Evolutionary conservation across 2,329 filamentous ascomycete genomes (phyloP).

Genomic region (Aspergillus niger): DNA sequence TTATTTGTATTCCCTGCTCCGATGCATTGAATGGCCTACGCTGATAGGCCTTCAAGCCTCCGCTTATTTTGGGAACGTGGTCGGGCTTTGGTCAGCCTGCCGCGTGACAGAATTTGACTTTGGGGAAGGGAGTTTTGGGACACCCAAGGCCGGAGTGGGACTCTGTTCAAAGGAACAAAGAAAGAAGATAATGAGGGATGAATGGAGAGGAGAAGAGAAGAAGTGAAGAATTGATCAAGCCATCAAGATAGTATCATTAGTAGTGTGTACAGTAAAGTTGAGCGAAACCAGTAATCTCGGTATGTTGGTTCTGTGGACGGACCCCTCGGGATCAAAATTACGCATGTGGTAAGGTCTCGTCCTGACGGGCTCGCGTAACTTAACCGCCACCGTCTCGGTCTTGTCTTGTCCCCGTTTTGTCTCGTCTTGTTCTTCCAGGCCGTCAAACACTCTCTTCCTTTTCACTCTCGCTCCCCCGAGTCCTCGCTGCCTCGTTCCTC

Average conservation of each 20-base stretch:
- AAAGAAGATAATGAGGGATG: neutral
- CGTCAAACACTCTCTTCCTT: conserved; percentile 18
- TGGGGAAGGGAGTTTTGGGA: neutral
- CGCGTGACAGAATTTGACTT: conserved; percentile 16
- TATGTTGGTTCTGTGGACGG: neutral
- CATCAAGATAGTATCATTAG: neutral
- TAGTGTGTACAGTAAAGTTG: no score
- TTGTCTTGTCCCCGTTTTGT: conserved; percentile 28
- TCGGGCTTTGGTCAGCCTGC: conserved; percentile 13
- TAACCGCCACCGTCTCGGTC: conserved; percentile 26
- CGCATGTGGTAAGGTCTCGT: conserved; percentile 23
- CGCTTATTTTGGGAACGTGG: conserved; percentile 7
- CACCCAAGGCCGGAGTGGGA: neutral
- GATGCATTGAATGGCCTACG: conserved; percentile 2
- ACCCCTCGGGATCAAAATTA: conserved; percentile 23
- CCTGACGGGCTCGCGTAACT: conserved; percentile 31
- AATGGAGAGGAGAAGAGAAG: neutral
- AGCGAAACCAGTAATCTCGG: neutral
- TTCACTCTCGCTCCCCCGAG: conserved; percentile 21
- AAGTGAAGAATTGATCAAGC: neutral
- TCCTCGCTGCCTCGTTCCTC: conserved; percentile 14
- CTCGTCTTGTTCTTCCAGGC: conserved; percentile 22
- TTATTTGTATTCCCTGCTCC: neutral
- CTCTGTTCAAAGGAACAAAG: neutral
- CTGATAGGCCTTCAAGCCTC: neutral